Evolutionary conservation across 208 protist genomes (phyloP), one percentile per base, ranked within the genome.

Genomic region (Crithidia thermophila): DNA sequence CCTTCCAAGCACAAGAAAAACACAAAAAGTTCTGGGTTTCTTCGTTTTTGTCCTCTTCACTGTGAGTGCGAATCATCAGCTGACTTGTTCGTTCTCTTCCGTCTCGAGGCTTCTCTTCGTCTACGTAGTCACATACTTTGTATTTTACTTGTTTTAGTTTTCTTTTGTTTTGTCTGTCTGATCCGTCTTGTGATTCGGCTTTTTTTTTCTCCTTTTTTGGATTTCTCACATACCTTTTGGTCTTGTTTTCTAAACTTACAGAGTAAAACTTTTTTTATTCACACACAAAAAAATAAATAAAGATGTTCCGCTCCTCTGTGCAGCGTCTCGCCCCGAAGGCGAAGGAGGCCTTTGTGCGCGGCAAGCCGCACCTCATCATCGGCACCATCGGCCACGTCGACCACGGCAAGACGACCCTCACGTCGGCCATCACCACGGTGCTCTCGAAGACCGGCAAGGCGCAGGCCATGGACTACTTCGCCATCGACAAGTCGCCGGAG

Each of bases 371-470:
- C 72, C 72, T 99, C 27, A 99, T 99, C 77, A 99, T 99, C 71
- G 98, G 98, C 64, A 99, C 98, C 18, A 99, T 99, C 78, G 99
- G 98, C 36, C 98, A 99, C 84, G 98, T 99, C 57, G 98, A 99
- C 85, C 98, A 99, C 84, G 98, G 99, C 62, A 99, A 99, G 88
- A 99, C 98, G 7, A 99, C 98, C 13, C 90, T 99, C 9, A 99
- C 98, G 7, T 98, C 98, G 4, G 98, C 98, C 50, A 99, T 99
- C 79, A 99, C 98, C 20, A 97, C 92, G 47, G 84, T 94, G n/a
- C 72, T 97, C 21, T 63, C 88, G n/a, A 96, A 97, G 86, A 82
- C 87, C 45, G 91, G 90, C 39, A 70, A 85, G 47, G 80, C 86
- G 25, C 67, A 86, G 64, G 87, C 91, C 33, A 70, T 87, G 81